Conservation (phyloP, 768 basidiomycete genomes). For the Tylopilus sp. region DNA sequence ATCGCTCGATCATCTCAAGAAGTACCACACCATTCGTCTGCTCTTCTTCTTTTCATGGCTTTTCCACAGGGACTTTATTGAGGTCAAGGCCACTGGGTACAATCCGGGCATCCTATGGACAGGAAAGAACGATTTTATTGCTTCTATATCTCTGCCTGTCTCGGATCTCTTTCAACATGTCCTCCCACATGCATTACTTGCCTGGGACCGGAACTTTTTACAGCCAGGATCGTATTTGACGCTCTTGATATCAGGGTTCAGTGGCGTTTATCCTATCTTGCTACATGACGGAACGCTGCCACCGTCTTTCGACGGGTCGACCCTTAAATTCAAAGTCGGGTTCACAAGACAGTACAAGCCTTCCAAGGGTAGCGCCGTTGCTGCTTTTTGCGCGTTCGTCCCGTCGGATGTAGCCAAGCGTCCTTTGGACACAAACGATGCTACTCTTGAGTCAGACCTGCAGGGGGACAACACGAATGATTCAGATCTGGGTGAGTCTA, state of each 20-base stretch:
- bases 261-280: constrained; percentile 52
- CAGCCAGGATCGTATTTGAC: constrained; percentile 55
- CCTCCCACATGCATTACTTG: constrained; percentile 63
- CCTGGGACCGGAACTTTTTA: constrained; percentile 69
- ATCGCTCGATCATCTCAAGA: constrained; percentile 4
- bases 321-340: constrained; percentile 58
- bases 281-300: constrained; percentile 40
- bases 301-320: constrained; percentile 32
- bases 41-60: background rate
- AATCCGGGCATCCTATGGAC: constrained; percentile 57
- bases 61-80: constrained; percentile 52
- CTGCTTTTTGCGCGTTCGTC: constrained; percentile 49
- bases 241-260: constrained; percentile 59
- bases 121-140: constrained; percentile 46
- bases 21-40: background rate
- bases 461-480: background rate
- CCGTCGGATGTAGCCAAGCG: constrained; percentile 31
- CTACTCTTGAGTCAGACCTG: background rate
- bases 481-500: constrained; percentile 1
- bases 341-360: constrained; percentile 62
- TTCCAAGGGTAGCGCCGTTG: constrained; percentile 41
- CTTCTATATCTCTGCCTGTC: constrained; percentile 57
- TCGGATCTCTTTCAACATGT: constrained; percentile 49
- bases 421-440: constrained; percentile 13
- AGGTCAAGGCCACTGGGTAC: constrained; percentile 53